Base-by-base conservation (phyloP, 2,329 filamentous ascomycete species). In the Colletotrichum siamense region DNA sequence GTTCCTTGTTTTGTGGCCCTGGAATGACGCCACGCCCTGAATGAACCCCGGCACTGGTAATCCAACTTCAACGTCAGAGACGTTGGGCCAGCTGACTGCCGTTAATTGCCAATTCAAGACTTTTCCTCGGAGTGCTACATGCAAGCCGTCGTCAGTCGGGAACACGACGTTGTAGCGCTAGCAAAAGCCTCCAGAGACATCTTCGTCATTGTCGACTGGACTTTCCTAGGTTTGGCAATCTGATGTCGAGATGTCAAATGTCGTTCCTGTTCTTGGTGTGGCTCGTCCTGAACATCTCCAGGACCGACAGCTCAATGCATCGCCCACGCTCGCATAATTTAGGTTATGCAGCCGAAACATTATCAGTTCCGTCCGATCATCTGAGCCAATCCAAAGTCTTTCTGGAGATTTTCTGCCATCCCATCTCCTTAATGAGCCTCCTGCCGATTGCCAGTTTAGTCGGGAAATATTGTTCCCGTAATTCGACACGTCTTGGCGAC, bases 1-100 rank as follows among this genome's bases (percentile, higher is more conserved):
- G 26, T 76, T 76, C 65, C 74, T 65, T 76, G 74, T 76, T 76
- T 76, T 74, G 70, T 74, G 64, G 74, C 61, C 39, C 59, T 65
- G 65, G 44, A 65, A 76, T 76, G 74, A 76, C 74, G 74, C 70
- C 65, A 76, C 71, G 74, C 71, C 70, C 36, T 74, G 59, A 36
- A 61, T 34, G 62, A 65, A 34, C 73, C 73, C 73, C 55, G 55
- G 39, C 63, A 32, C 26, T 22, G 44, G 49, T 44, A 76, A 49
- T 52, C 64, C 64, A 52, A 74, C 70, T 69, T 61, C 70, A 76
- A 69, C 73, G 73, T 76, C 70, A 73, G 64, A 64, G 44, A 34
- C 64, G 52, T 36, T 52, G 10, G 55, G 39, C 34, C 65, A 64
- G 59, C 70, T 76, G 74, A 73, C 59, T 69, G 74, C 34, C 57